phyloP scores from a whole-genome alignment of 1,284 basidiomycete genomes.

The Cerrena zonata region DNA sequence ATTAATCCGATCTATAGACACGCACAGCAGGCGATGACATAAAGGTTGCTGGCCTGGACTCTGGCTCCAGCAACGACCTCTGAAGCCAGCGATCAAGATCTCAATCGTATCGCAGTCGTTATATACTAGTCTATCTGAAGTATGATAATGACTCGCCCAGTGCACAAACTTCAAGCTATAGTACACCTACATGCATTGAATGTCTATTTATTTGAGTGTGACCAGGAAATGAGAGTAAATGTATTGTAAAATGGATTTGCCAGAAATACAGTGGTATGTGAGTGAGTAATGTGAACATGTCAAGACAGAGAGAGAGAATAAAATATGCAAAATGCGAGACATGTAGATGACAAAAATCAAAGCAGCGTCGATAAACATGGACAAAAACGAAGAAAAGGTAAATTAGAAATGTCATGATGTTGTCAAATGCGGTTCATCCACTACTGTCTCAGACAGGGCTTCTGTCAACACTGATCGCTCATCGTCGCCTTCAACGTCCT shows the following conservation, averaged over 20 bases:
- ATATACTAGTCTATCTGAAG: not conserved
- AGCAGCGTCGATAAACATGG: not conserved
- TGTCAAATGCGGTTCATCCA: not conserved
- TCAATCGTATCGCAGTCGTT: not conserved
- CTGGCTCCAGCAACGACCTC: not conserved
- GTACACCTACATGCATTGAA: not conserved
- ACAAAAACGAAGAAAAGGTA: conserved; percentile 1
- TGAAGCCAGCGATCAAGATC: not conserved
- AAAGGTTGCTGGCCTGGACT: not conserved
- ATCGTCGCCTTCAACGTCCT: not conserved
- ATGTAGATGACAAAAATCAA: not conserved
- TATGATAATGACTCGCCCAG: not conserved
- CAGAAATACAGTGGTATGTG: not conserved
- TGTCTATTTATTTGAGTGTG: not conserved
- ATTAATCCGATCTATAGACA: no score
- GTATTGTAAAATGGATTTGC: not conserved
- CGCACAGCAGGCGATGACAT: not conserved
- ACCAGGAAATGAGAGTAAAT: not conserved
- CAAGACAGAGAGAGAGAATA: not conserved
- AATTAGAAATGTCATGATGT: conserved; percentile 3
- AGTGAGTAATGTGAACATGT: not conserved
- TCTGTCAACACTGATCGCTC: not conserved
- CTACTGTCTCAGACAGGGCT: not conserved
- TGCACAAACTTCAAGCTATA: not conserved
- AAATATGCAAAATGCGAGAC: not conserved